These are phyloP conservation scores for Parachaetomium inaequale DNA, from an alignment of 495 filamentous ascomycete species.

Conservation along the genomic window DNA sequence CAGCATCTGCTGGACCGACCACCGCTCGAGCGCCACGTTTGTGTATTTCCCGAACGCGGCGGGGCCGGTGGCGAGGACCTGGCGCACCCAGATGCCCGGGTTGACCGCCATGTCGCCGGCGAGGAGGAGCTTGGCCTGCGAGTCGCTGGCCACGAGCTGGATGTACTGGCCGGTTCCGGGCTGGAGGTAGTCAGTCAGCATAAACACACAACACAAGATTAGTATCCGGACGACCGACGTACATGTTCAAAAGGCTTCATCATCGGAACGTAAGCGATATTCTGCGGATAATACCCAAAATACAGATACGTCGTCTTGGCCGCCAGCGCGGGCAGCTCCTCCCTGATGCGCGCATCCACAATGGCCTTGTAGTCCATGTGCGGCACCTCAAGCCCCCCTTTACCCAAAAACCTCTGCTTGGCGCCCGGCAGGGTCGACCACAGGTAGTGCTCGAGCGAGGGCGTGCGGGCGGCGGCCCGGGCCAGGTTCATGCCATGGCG, in stretches of 20 bases:
- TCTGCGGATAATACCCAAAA: constrained; percentile 28
- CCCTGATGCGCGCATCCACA: constrained; percentile 37
- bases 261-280: constrained; percentile 14
- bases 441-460: constrained; percentile 44
- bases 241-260: constrained; percentile 11
- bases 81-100: constrained; percentile 21
- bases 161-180: constrained; percentile 17
- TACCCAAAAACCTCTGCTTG: constrained; percentile 23
- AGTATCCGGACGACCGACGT: not conserved
- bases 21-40: constrained; percentile 19
- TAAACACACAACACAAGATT: too few relatives aligned
- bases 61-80: constrained; percentile 12
- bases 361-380: constrained; percentile 37
- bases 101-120: constrained; percentile 21
- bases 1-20: constrained; percentile 21
- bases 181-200: not conserved
- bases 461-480: constrained; percentile 37
- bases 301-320: constrained; percentile 39
- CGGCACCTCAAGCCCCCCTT: constrained; percentile 26
- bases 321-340: constrained; percentile 19
- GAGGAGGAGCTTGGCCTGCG: constrained; percentile 18
- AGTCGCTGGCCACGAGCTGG: constrained; percentile 15
- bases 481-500: constrained; percentile 41
- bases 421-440: constrained; percentile 44
- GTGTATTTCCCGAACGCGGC: constrained; percentile 15